A percentile compares a stretch with the other conserved stretches of the same genome.
Conservation (phyloP, 331 rosid species). For the Quercus phellos region DNA sequence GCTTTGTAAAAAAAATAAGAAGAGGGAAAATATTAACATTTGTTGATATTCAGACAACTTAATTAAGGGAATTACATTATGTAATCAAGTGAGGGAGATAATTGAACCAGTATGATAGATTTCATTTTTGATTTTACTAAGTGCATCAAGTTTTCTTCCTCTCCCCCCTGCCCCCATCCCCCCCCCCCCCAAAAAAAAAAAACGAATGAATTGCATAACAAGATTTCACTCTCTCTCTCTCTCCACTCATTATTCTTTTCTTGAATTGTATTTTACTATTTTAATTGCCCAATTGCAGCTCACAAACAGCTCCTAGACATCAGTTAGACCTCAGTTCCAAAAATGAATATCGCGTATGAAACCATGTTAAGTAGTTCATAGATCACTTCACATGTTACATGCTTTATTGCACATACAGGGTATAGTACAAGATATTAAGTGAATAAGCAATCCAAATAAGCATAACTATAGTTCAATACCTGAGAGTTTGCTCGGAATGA, state of each 20-base stretch:
- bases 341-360: background rate
- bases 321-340: background rate
- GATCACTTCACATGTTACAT: background rate
- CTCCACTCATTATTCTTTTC: background rate
- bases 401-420: background rate
- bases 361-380: background rate
- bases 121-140: background rate
- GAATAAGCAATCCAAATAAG: background rate
- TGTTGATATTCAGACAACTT: background rate
- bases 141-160: background rate
- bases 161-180: accelerated
- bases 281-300: background rate
- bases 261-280: background rate
- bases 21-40: background rate
- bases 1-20: background rate
- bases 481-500: constrained; percentile 79
- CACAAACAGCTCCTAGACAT: background rate
- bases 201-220: no score
- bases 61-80: background rate
- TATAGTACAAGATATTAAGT: background rate
- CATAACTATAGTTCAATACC: constrained; percentile 32
- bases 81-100: background rate
- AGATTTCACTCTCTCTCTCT: background rate
- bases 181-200: no score
- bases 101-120: background rate